phyloP scores from a whole-genome alignment of 805 yeast species.

The Zygotorulaspora chibaensis region DNA sequence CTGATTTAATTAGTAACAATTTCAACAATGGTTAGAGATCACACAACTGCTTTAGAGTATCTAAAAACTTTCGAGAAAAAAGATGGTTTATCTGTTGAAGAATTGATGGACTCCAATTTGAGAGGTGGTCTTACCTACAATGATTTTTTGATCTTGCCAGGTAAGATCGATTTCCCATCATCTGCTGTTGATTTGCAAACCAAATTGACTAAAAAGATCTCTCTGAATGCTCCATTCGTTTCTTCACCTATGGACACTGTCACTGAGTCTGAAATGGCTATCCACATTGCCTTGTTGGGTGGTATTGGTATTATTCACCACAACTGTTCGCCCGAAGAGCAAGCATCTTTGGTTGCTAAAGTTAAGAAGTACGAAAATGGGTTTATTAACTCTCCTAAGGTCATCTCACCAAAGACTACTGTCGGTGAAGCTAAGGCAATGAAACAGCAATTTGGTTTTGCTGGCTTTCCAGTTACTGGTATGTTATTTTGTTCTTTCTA shows the following conservation, averaged over 20 bases:
- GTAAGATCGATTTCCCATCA: conserved; percentile 87
- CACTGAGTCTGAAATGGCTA: conserved; percentile 96
- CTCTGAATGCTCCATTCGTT: conserved; percentile 89
- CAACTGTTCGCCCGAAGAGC: conserved; percentile 94
- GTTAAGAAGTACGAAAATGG: conserved; percentile 98
- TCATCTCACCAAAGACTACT: conserved; percentile 67
- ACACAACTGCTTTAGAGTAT: conserved; percentile 60
- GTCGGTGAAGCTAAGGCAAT: conserved; percentile 76
- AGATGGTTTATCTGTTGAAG: conserved; percentile 82
- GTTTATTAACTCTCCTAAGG: conserved; percentile 91
- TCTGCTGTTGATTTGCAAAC: conserved; percentile 73
- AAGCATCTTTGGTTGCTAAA: conserved; percentile 96
- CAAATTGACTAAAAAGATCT: conserved; percentile 84
- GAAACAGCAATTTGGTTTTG: conserved; percentile 76
- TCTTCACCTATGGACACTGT: conserved; percentile 99
- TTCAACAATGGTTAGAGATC: conserved; percentile 34
- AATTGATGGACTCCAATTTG: conserved; percentile 81
- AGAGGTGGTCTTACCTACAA: conserved; percentile 98
- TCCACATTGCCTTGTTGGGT: conserved; percentile 95
- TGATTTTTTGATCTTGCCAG: conserved; percentile 92
- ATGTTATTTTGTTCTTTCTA: conserved; percentile 44
- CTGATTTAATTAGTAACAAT: not conserved
- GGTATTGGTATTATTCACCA: conserved; percentile 99
- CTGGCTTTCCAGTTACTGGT: conserved; percentile 99
- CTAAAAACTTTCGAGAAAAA: conserved; percentile 60